Base-by-base conservation (phyloP, 495 filamentous ascomycete genomes). In the Apodospora peruviana region DNA sequence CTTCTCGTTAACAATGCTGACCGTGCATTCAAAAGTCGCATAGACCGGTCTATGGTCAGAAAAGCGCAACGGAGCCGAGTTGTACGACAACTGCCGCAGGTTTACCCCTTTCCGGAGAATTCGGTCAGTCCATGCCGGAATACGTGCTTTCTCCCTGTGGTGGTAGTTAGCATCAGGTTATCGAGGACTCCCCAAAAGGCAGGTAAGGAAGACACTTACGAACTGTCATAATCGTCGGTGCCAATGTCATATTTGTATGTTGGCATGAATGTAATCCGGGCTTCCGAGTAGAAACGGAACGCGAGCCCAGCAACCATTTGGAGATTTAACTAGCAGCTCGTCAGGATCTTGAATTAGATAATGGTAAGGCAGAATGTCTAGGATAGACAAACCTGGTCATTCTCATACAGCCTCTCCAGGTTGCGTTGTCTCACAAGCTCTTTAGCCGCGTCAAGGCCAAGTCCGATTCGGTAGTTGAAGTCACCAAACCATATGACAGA, bases 81-180 rank as follows among this genome's bases (percentile, higher is more conserved):
- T 76, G 64, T 99, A 99, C 21, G 82, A 76, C 17, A 84, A 76
- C 65, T 97, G 94, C 5, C 83, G 82, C 4, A 97, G 74, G 51
- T 85, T 89, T 35, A 75, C 73, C 20, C 94, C 94, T 75, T 87
- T 93, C 48, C 87, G 82, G 11, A 99, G 68, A 12, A 99, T 80
- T 29, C 93, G 86, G 66, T 99, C 93, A 59, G 90, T 96, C 93
- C 93, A 99, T 3, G 93, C 93, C 21, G 93, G 93, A 50, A 97
- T 96, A 23, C 93, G 83, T 23, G 80, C 78, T 70, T 97, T 99
- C 54, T 99, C 93, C 17, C 86, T 91, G 46, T 9, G 23, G 20
- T 23, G 0, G 9, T 9, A 57, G 49, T 59, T 36, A 59, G 43
- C 3, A 38, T 17, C 8, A n/a, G n/a, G n/a, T n/a, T n/a, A n/a